These are phyloP conservation scores for Daldinia loculata DNA, from an alignment of 495 filamentous ascomycete genomes.

Conservation along the genomic window DNA sequence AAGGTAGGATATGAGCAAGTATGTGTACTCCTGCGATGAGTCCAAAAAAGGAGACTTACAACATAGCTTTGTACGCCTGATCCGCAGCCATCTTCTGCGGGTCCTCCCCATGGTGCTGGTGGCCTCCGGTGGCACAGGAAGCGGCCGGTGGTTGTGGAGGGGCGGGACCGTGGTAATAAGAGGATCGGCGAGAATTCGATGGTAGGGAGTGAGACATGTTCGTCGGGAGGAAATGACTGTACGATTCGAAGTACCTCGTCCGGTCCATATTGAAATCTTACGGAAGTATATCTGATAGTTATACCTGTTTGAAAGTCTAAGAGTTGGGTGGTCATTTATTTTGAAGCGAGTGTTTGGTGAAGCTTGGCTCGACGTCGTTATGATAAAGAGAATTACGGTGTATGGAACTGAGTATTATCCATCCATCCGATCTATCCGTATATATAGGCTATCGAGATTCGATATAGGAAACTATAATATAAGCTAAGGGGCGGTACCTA, in stretches of 20 bases:
- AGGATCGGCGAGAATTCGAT: constrained; percentile 16
- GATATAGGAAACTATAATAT: neutral
- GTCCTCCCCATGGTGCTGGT: constrained; percentile 3
- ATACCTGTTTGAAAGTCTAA: neutral
- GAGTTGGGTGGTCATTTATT: neutral
- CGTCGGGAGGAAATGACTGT: constrained; percentile 13
- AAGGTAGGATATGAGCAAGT: neutral
- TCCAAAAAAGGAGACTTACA: constrained; percentile 21
- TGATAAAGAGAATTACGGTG: neutral
- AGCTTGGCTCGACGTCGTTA: neutral
- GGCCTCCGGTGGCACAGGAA: constrained; percentile 7
- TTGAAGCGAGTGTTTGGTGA: neutral
- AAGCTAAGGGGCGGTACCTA: neutral
- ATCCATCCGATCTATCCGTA: neutral
- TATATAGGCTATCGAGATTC: neutral
- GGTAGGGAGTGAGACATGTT: constrained; percentile 5
- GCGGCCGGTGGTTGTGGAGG: neutral
- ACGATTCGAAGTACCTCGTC: neutral
- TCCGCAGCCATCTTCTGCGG: constrained; percentile 28
- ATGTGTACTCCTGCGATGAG: neutral
- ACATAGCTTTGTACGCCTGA: constrained; percentile 30
- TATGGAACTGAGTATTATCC: neutral
- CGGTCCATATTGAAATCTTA: constrained; percentile 12
- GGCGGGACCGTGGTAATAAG: neutral
- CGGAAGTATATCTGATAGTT: neutral